A percentile compares a stretch with the other conserved stretches of the same genome.
Evolutionary conservation across 192 early-diverging fungal genomes (phyloP).

Genomic region (Irineochytrium annulatum): DNA sequence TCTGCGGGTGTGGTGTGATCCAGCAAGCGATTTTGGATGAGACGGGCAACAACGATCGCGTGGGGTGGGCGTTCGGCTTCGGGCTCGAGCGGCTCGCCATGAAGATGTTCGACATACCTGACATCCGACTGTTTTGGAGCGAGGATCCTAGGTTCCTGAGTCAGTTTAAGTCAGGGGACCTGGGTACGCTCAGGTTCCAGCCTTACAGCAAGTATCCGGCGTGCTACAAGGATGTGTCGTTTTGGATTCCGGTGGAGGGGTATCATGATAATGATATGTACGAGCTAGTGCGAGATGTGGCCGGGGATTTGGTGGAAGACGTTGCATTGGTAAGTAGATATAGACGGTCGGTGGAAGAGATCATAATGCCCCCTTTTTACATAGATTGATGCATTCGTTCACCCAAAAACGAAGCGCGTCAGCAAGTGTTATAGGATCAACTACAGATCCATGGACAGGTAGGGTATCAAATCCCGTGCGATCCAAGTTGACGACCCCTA

Average conservation of each 20-base stretch:
- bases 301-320: conserved; percentile 87
- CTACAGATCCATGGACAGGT: conserved; percentile 95
- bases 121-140: conserved; percentile 96
- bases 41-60: conserved; percentile 61
- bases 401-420: conserved; percentile 77
- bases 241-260: conserved; percentile 71
- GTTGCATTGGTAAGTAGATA: conserved; percentile 63
- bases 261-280: conserved; percentile 95
- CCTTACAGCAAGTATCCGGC: conserved; percentile 87
- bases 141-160: conserved; percentile 76
- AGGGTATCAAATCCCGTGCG: conserved; percentile 4
- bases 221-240: conserved; percentile 93
- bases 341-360: too few relatives aligned
- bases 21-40: conserved; percentile 75
- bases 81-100: conserved; percentile 94
- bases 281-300: conserved; percentile 86
- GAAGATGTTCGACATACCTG: conserved; percentile 91
- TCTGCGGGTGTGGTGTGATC: conserved; percentile 91
- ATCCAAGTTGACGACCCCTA: background rate
- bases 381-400: conserved; percentile 80
- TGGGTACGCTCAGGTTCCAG: conserved; percentile 74
- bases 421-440: conserved; percentile 91
- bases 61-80: conserved; percentile 99
- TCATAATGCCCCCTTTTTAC: background rate
- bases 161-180: conserved; percentile 72